These are phyloP conservation scores for Dichotomocladium elegans DNA, from an alignment of 371 early-diverging fungal species.

Conservation along the genomic window DNA sequence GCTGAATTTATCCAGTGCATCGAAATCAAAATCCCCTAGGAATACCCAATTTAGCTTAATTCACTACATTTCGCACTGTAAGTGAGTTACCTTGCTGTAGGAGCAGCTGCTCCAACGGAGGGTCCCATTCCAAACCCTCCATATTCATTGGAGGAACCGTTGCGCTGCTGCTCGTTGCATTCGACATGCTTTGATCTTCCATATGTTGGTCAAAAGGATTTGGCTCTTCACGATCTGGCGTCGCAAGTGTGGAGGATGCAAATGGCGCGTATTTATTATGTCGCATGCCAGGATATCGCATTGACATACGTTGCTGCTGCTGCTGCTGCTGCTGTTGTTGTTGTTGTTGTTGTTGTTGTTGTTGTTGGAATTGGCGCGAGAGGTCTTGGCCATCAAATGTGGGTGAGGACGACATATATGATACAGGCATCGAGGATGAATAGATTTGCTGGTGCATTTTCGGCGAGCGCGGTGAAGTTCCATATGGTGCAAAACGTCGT, in stretches of 20 bases:
- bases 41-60: too few species aligned
- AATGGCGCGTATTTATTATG: slow-evolving; percentile 27
- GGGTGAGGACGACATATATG: slow-evolving; percentile 10
- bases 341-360: background rate
- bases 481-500: slow-evolving; percentile 24
- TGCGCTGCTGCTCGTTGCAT: too few species aligned
- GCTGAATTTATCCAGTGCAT: too few species aligned
- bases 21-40: too few species aligned
- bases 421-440: slow-evolving; percentile 17
- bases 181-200: too few species aligned
- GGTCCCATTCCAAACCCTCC: too few species aligned
- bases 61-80: too few species aligned
- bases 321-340: slow-evolving; percentile 11
- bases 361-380: slow-evolving; percentile 8
- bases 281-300: slow-evolving; percentile 3
- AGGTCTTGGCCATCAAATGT: background rate
- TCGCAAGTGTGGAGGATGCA: slow-evolving; percentile 26
- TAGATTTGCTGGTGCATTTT: slow-evolving; percentile 12
- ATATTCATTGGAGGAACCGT: too few species aligned
- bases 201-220: slow-evolving; percentile 22
- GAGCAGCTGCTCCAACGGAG: too few species aligned
- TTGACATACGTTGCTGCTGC: background rate
- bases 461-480: slow-evolving; percentile 23
- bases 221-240: slow-evolving; percentile 26
- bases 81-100: too few species aligned